These are phyloP conservation scores for Dothistroma pini DNA, from an alignment of 2,329 filamentous ascomycete genomes.

Conservation along the genomic window DNA sequence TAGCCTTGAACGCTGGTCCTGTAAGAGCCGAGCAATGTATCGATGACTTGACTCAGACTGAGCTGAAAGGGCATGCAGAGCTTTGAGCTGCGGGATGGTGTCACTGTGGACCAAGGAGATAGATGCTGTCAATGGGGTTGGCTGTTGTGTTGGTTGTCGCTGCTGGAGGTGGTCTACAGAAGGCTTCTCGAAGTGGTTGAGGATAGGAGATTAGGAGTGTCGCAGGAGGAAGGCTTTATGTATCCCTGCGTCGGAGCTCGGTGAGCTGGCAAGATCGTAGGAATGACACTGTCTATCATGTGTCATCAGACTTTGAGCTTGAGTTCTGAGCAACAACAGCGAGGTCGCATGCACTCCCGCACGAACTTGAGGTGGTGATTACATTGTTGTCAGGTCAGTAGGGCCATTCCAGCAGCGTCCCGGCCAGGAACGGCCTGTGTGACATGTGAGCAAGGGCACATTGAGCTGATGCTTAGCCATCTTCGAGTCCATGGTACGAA, in stretches of 20 bases:
- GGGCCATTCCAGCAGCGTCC: not conserved
- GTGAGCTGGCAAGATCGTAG: constrained; percentile 1
- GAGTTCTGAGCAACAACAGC: not conserved
- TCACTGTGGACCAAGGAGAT: not conserved
- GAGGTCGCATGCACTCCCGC: not conserved
- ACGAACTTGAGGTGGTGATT: not conserved
- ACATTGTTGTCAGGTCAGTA: not conserved
- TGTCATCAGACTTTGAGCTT: not conserved
- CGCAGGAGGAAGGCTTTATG: not conserved
- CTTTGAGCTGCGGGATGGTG: not conserved
- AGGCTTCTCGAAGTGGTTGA: not conserved
- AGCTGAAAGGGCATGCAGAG: not conserved
- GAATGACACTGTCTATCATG: not conserved
- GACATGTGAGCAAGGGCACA: not conserved
- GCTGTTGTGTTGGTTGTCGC: not conserved
- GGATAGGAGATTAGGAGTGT: not conserved
- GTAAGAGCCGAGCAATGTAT: not conserved
- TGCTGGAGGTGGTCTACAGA: not conserved
- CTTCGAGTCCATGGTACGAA: not conserved
- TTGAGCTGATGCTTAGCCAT: not conserved
- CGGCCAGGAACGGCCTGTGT: not conserved
- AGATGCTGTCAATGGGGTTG: not conserved
- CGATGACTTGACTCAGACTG: not conserved
- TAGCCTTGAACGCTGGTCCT: not conserved
- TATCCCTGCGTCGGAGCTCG: not conserved